Evolutionary conservation across 108 stramenopile genomes (phyloP).

Genomic region (Conticribra weissflogii): DNA sequence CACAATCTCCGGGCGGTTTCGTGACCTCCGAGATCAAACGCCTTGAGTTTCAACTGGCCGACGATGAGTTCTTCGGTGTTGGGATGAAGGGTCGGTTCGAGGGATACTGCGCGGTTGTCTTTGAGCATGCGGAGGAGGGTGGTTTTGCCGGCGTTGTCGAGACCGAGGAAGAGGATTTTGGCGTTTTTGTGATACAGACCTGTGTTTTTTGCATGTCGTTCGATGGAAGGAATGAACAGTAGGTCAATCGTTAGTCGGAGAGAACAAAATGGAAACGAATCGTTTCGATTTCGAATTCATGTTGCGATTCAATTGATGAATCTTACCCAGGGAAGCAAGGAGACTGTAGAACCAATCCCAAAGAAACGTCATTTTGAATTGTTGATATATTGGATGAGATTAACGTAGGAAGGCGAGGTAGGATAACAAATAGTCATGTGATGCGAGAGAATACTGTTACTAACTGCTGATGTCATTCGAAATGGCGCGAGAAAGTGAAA

Average conservation of each 20-base stretch:
- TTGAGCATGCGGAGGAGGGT: constrained; percentile 96
- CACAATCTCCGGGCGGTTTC: constrained; percentile 77
- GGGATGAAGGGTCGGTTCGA: constrained; percentile 83
- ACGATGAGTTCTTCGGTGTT: constrained; percentile 76
- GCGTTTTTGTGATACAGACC: constrained; percentile 98
- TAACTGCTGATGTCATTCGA: no score
- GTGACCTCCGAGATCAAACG: constrained; percentile 89
- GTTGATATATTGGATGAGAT: no score
- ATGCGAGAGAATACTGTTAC: no score
- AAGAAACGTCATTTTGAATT: constrained; percentile 35
- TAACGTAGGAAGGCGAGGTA: no score
- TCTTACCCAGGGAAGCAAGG: constrained; percentile 65
- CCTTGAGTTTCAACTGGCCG: constrained; percentile 78
- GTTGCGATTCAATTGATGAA: not conserved
- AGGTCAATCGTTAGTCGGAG: not conserved
- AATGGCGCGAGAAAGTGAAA: no score
- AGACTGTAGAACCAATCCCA: constrained; percentile 91
- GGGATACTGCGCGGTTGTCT: constrained; percentile 87
- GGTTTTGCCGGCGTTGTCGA: constrained; percentile 99
- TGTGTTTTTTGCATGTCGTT: no score
- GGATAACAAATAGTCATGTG: no score
- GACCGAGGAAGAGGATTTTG: constrained; percentile 93
- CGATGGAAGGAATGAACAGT: no score
- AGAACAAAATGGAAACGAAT: not conserved
- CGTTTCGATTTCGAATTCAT: not conserved